Evolutionary conservation across 106 monocot species (phyloP).

Genomic region (Triglochin maritima): DNA sequence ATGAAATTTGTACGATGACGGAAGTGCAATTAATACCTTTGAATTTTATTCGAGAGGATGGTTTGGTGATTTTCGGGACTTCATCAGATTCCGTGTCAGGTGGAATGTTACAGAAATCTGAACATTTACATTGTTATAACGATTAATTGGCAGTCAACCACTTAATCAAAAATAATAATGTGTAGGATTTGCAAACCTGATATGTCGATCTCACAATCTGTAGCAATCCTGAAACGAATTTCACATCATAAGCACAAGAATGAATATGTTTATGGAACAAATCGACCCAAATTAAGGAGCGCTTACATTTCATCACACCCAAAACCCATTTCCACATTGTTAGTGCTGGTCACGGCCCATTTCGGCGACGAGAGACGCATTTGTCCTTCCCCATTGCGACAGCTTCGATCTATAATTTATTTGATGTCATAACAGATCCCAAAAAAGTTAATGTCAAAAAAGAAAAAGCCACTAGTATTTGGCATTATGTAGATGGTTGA

Average conservation of each 20-base stretch:
- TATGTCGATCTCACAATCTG: conserved; percentile 27
- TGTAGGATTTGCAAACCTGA: conserved; percentile 29
- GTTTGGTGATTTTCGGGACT: conserved; percentile 9
- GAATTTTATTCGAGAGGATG: conserved; percentile 20
- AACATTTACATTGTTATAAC: not conserved
- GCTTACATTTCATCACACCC: conserved; percentile 42
- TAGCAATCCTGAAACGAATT: conserved; percentile 25
- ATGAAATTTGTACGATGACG: not conserved
- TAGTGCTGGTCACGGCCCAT: conserved; percentile 44
- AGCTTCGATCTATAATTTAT: not conserved
- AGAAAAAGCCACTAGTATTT: not conserved
- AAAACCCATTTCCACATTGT: conserved; percentile 17
- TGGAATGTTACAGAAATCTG: conserved; percentile 28
- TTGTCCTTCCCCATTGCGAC: conserved; percentile 20
- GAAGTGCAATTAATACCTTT: conserved; percentile 8
- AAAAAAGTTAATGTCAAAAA: not conserved
- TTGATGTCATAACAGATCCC: not conserved
- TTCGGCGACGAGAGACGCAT: conserved; percentile 42
- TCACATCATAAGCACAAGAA: not conserved
- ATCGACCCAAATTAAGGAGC: not conserved
- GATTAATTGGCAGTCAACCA: not conserved
- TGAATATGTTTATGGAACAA: no score
- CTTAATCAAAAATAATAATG: not conserved
- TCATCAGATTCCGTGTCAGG: conserved; percentile 24
- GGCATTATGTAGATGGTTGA: not conserved